Evolutionary conservation across 225 moss, liverwort and hornwort species (phyloP).

Genomic region (Sphagnum tenellum): DNA sequence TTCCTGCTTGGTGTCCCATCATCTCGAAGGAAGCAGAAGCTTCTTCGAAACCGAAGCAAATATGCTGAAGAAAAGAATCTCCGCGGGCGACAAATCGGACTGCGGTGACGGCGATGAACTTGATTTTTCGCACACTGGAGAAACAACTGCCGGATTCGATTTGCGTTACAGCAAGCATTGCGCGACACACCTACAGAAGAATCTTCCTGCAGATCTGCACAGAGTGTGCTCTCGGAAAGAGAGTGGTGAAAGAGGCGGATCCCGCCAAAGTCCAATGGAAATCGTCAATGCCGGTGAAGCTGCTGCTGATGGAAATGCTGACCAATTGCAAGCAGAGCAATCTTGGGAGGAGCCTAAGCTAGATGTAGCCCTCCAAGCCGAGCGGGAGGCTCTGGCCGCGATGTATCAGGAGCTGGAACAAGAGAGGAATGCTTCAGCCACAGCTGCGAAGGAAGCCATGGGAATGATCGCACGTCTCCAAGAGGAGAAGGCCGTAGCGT

Average conservation of each 20-base stretch:
- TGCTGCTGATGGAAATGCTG: constrained; percentile 12
- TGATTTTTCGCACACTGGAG: too few relatives aligned
- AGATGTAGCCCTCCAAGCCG: constrained; percentile 22
- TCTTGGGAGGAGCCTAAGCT: too few relatives aligned
- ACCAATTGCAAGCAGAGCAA: constrained; percentile 6
- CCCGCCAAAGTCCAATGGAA: too few relatives aligned
- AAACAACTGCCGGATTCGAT: too few relatives aligned
- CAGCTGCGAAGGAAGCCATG: constrained; percentile 74
- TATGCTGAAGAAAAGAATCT: constrained; percentile 2
- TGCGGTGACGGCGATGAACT: too few relatives aligned
- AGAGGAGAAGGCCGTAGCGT: constrained; percentile 70
- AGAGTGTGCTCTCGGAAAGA: too few relatives aligned
- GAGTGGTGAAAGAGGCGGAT: too few relatives aligned
- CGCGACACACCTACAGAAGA: too few relatives aligned
- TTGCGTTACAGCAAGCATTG: too few relatives aligned
- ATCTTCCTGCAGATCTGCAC: too few relatives aligned
- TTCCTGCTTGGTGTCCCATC: background rate
- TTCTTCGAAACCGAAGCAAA: background rate
- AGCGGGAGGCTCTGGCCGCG: constrained; percentile 34
- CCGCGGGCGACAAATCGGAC: too few relatives aligned
- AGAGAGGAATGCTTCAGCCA: constrained; percentile 69
- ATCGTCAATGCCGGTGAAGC: too few relatives aligned
- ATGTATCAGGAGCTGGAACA: constrained; percentile 66
- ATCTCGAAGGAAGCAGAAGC: background rate
- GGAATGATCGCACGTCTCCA: constrained; percentile 86